phyloP scores from a whole-genome alignment of 192 early-diverging fungal species.

The Linnemannia schmuckeri region DNA sequence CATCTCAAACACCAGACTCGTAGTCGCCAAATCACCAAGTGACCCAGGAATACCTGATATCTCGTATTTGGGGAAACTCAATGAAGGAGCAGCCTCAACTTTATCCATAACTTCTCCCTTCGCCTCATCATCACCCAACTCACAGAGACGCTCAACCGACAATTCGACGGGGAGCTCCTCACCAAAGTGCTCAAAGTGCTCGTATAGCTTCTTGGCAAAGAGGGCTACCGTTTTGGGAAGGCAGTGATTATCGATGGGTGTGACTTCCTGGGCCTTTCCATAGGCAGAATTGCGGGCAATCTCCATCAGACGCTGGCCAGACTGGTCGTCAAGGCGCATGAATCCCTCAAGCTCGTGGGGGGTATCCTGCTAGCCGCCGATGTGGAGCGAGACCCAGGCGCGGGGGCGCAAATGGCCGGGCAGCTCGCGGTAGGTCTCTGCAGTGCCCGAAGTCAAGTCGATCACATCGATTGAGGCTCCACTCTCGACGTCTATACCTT shows the following conservation, averaged over 20 bases:
- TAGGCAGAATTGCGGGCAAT: conserved; percentile 30
- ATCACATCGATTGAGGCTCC: conserved; percentile 19
- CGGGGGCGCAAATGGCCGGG: conserved; percentile 40
- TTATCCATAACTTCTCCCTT: neutral
- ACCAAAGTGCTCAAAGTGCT: conserved; percentile 23
- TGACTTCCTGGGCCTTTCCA: conserved; percentile 45
- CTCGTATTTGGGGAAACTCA: neutral
- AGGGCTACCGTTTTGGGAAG: conserved; percentile 49
- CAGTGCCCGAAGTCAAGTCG: neutral
- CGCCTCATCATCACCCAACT: neutral
- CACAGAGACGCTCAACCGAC: neutral
- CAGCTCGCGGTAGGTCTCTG: conserved; percentile 22
- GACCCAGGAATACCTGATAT: conserved; percentile 5
- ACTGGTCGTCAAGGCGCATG: conserved; percentile 55
- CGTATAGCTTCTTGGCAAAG: conserved; percentile 14
- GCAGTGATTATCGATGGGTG: conserved; percentile 40
- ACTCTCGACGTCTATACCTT: conserved; percentile 27
- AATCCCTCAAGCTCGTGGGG: conserved; percentile 50
- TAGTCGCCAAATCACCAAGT: conserved; percentile 5
- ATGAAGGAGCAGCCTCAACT: neutral
- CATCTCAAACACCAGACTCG: conserved; percentile 8
- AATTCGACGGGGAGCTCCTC: neutral
- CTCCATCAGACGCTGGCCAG: conserved; percentile 53
- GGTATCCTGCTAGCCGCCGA: conserved; percentile 49
- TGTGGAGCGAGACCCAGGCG: conserved; percentile 56